Evolutionary conservation across 2,329 filamentous ascomycete genomes (phyloP).

Genomic region (Sporothrix brunneoviolacea): DNA sequence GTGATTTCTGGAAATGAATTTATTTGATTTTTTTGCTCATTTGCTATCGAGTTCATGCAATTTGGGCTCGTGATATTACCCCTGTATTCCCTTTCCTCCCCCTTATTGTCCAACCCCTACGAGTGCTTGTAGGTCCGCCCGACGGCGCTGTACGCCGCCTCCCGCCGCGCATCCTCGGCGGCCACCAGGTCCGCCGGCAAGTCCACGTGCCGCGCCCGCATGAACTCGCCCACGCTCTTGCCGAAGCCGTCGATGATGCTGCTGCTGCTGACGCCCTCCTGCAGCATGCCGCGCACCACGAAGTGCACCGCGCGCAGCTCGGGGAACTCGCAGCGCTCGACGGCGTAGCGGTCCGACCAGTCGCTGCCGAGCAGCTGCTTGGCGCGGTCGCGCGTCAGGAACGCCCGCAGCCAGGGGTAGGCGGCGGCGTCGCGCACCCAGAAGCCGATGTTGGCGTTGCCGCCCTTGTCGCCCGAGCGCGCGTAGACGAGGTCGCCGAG

Average conservation of each 20-base stretch:
- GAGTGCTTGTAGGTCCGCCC: neutral
- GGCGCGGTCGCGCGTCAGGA: constrained; percentile 31
- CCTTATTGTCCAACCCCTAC: neutral
- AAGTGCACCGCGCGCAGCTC: constrained; percentile 23
- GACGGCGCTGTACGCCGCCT: neutral
- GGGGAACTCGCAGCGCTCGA: constrained; percentile 41
- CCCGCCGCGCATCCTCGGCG: neutral
- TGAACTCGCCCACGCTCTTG: constrained; percentile 46
- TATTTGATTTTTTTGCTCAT: neutral
- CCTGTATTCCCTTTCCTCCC: too few species aligned
- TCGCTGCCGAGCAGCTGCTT: constrained; percentile 36
- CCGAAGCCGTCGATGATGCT: constrained; percentile 41
- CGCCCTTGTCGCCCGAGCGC: constrained; percentile 28
- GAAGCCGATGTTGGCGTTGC: neutral
- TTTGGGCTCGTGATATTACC: too few species aligned
- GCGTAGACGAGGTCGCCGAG: constrained; percentile 28
- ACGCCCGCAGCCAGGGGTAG: constrained; percentile 10
- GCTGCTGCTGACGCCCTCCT: constrained; percentile 40
- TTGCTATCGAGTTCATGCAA: too few species aligned
- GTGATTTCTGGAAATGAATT: too few species aligned
- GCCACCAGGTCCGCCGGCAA: constrained; percentile 19
- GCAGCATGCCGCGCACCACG: constrained; percentile 38
- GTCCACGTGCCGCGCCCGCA: constrained; percentile 28
- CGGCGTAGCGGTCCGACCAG: constrained; percentile 31
- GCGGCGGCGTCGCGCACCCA: constrained; percentile 11